Percentiles rank a stretch among this genome's conserved stretches.
These are phyloP conservation scores for Larix kaempferi DNA, from an alignment of 75 land plant species.

Conservation along the genomic window DNA sequence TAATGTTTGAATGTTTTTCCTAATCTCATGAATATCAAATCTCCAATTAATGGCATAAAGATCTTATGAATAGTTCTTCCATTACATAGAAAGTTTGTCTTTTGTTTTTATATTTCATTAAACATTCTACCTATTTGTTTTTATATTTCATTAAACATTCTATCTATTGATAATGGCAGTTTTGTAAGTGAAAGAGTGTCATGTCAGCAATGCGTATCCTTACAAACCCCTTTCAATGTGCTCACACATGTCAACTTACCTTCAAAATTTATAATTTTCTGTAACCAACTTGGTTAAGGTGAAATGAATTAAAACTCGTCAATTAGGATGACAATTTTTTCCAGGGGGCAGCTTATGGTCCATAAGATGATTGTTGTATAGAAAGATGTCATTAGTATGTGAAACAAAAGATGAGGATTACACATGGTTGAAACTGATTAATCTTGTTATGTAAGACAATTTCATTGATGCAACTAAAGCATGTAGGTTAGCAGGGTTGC, in stretches of 20 bases:
- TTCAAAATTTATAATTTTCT: background rate
- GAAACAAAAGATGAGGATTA: too few relatives aligned
- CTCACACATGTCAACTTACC: background rate
- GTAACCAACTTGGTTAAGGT: background rate
- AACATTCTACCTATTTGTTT: background rate
- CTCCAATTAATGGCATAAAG: too few relatives aligned
- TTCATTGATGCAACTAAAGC: background rate
- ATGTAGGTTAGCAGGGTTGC: background rate
- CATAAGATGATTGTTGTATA: background rate
- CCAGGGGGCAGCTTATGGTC: background rate
- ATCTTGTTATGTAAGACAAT: background rate
- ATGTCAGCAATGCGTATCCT: background rate
- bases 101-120: background rate
- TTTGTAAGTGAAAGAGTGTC: background rate
- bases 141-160: background rate
- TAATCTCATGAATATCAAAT: too few relatives aligned
- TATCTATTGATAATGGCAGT: background rate
- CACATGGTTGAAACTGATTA: too few relatives aligned
- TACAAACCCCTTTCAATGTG: background rate
- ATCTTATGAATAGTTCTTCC: too few relatives aligned
- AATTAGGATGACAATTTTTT: background rate
- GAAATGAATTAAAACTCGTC: background rate
- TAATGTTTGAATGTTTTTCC: too few relatives aligned
- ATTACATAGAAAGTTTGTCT: too few relatives aligned
- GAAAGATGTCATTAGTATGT: background rate